Evolutionary conservation across 495 filamentous ascomycete species (phyloP).

Genomic region (Tuber aestivum): DNA sequence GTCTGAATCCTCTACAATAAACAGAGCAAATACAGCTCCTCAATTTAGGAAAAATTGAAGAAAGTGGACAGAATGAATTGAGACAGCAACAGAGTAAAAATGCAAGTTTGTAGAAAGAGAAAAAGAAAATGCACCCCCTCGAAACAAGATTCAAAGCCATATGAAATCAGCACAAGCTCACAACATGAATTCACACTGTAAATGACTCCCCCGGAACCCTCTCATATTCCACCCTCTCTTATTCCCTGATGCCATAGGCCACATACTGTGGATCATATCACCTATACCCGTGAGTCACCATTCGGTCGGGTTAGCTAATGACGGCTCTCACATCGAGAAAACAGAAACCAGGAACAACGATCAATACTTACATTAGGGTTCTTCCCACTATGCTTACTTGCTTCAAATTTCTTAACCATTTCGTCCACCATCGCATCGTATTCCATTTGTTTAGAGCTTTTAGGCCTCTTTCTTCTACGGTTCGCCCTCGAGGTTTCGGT

Average conservation of each 20-base stretch:
- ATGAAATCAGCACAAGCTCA: not conserved
- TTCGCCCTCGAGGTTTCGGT: not conserved
- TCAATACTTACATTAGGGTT: not conserved
- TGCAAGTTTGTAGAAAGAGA: not conserved
- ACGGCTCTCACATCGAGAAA: not conserved
- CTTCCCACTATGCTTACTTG: not conserved
- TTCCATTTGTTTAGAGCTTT: constrained; percentile 19
- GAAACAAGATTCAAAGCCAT: not conserved
- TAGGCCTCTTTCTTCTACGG: constrained; percentile 16
- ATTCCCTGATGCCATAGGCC: not conserved
- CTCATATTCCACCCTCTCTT: not conserved
- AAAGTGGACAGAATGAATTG: not conserved
- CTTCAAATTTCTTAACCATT: constrained; percentile 13
- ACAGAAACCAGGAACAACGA: not conserved
- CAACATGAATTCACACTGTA: not conserved
- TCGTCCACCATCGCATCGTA: constrained; percentile 32
- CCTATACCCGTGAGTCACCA: not conserved
- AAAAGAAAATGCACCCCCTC: not conserved
- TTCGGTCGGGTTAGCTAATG: not conserved
- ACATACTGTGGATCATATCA: not conserved
- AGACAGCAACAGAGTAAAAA: not conserved
- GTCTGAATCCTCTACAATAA: not conserved
- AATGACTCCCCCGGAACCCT: not conserved
- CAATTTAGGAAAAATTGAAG: not conserved
- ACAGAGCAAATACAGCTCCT: not conserved